These are phyloP conservation scores for Collybiopsis confluens DNA, from an alignment of 768 basidiomycete species.

Conservation along the genomic window DNA sequence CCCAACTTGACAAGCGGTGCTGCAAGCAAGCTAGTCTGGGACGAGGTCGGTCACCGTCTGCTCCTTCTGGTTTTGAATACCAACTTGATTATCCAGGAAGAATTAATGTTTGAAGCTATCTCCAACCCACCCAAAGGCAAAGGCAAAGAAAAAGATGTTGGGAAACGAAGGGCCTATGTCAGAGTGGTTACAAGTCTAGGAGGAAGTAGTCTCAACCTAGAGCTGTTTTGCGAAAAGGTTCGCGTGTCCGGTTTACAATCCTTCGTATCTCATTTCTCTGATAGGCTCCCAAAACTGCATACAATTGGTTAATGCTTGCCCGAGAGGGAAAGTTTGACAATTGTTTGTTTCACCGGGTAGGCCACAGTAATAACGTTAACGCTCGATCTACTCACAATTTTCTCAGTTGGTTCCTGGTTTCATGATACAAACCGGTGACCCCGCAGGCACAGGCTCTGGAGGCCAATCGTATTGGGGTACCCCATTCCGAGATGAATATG, in stretches of 20 bases:
- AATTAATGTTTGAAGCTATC: constrained; percentile 96
- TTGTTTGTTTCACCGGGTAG: constrained; percentile 85
- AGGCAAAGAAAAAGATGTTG: constrained; percentile 90
- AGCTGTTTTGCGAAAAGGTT: constrained; percentile 87
- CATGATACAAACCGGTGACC: constrained; percentile 94
- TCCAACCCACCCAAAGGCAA: constrained; percentile 76
- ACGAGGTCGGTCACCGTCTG: constrained; percentile 55
- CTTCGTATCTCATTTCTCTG: background rate
- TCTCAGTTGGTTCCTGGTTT: constrained; percentile 7
- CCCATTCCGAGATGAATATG: constrained; percentile 93
- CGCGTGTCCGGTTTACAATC: constrained; percentile 1
- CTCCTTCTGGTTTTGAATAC: background rate
- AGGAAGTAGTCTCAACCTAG: constrained; percentile 76
- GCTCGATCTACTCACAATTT: no score
- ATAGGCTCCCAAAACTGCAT: constrained; percentile 96
- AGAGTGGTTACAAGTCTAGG: constrained; percentile 93
- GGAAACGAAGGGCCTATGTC: constrained; percentile 89
- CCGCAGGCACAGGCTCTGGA: constrained; percentile 91
- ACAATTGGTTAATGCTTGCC: constrained; percentile 96
- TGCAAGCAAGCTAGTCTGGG: constrained; percentile 85
- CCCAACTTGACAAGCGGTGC: constrained; percentile 50
- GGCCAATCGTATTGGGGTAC: constrained; percentile 94
- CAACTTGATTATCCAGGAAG: constrained; percentile 53
- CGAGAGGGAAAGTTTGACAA: constrained; percentile 87
- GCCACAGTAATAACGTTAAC: constrained; percentile 97